phyloP scores from a whole-genome alignment of 495 filamentous ascomycete genomes.

The Podospora tetraspora region DNA sequence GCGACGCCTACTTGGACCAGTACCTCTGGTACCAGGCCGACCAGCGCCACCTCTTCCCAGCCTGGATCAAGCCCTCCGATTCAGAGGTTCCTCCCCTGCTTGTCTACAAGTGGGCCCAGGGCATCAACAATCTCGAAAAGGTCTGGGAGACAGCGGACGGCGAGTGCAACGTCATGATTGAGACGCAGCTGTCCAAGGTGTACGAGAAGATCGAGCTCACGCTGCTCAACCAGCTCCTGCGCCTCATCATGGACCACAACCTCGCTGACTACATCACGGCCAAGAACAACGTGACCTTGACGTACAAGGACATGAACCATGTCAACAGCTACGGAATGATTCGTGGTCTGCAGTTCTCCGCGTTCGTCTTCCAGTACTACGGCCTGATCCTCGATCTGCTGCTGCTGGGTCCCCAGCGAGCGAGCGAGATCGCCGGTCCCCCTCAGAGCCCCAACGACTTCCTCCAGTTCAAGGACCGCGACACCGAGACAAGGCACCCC shows the following conservation, averaged over 20 bases:
- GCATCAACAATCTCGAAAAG: slow-evolving; percentile 97
- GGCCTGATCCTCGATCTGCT: slow-evolving; percentile 92
- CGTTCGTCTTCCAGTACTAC: slow-evolving; percentile 99
- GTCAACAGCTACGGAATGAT: slow-evolving; percentile 99
- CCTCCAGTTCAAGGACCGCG: slow-evolving; percentile 89
- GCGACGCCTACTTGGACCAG: slow-evolving; percentile 96
- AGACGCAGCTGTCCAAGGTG: slow-evolving; percentile 96
- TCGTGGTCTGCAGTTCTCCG: slow-evolving; percentile 93
- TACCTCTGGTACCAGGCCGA: slow-evolving; percentile 99
- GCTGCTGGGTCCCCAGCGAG: slow-evolving; percentile 87
- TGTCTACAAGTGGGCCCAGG: slow-evolving; percentile 98
- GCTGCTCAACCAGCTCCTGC: slow-evolving; percentile 82
- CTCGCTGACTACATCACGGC: slow-evolving; percentile 98
- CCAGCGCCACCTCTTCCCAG: slow-evolving; percentile 94
- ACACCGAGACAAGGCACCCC: slow-evolving; percentile 86
- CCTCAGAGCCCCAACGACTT: slow-evolving; percentile 97
- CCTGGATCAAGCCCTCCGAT: slow-evolving; percentile 99
- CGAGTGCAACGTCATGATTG: slow-evolving; percentile 98
- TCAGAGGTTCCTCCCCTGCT: slow-evolving; percentile 97
- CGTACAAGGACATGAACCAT: slow-evolving; percentile 99
- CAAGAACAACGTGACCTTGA: slow-evolving; percentile 99
- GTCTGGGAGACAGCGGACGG: slow-evolving; percentile 96
- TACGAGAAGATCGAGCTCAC: slow-evolving; percentile 99
- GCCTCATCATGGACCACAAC: slow-evolving; percentile 99
- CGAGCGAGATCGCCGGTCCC: slow-evolving; percentile 95